Conservation (phyloP, 768 basidiomycete genomes). For the Agrocybe pediades region DNA sequence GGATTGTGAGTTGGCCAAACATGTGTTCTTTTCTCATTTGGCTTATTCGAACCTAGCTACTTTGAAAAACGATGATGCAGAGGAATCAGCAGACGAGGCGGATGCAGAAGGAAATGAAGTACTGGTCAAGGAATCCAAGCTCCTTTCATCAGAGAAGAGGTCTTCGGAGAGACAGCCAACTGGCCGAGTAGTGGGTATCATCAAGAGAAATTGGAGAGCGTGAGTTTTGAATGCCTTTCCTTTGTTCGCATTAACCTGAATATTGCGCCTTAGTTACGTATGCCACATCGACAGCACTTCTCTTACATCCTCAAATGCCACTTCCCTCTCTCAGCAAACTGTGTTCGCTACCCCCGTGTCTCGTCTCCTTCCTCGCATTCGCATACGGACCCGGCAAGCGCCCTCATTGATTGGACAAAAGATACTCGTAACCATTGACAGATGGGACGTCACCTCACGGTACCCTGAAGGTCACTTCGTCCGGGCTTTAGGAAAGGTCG, state of each 20-base stretch:
- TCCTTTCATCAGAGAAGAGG: conserved; percentile 35
- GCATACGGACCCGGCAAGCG: conserved; percentile 93
- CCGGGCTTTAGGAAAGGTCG: conserved; percentile 85
- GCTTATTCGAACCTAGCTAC: conserved; percentile 49
- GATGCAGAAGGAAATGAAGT: conserved; percentile 44
- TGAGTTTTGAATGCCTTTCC: conserved; percentile 40
- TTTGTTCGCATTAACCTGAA: conserved; percentile 4
- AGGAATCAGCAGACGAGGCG: conserved; percentile 65
- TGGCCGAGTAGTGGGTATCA: conserved; percentile 86
- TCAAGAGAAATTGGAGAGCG: conserved; percentile 96
- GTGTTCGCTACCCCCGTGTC: conserved; percentile 96
- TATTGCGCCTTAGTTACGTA: conserved; percentile 61
- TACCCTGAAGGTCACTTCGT: conserved; percentile 99
- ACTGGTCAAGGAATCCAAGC: conserved; percentile 42
- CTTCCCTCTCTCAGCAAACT: conserved; percentile 84
- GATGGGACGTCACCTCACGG: conserved; percentile 84
- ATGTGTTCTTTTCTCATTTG: conserved; percentile 1
- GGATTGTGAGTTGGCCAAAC: conserved; percentile 56
- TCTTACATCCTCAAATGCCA: conserved; percentile 73
- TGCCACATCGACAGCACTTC: conserved; percentile 94
- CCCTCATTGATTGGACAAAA: conserved; percentile 88
- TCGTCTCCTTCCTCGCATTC: conserved; percentile 88
- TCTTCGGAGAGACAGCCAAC: conserved; percentile 81
- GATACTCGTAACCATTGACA: conserved; percentile 93
- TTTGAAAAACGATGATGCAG: conserved; percentile 85